These are phyloP conservation scores for Lipomyces mesembrius DNA, from an alignment of 805 yeast genomes.

Conservation along the genomic window DNA sequence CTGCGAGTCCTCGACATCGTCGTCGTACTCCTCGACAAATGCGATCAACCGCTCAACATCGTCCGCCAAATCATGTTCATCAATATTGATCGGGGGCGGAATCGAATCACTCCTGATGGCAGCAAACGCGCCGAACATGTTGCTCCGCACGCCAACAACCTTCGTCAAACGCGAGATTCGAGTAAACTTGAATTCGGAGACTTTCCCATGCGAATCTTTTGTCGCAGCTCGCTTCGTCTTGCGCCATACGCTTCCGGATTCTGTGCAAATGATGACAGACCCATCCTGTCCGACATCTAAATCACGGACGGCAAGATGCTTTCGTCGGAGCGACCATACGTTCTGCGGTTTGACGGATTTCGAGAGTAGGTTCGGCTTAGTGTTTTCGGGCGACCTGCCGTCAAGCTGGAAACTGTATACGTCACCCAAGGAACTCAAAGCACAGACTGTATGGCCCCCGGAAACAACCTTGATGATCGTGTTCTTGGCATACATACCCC, in stretches of 20 bases:
- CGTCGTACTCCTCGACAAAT: slow-evolving; percentile 25
- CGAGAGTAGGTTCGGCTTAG: slow-evolving; percentile 24
- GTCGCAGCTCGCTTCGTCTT: slow-evolving; percentile 21
- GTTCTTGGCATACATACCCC: slow-evolving; percentile 24
- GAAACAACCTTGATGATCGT: slow-evolving; percentile 30
- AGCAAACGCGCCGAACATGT: slow-evolving; percentile 67
- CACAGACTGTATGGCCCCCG: slow-evolving; percentile 37
- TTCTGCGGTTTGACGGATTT: slow-evolving; percentile 32
- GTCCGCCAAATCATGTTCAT: slow-evolving; percentile 52
- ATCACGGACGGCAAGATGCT: slow-evolving; percentile 63
- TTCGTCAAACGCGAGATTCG: slow-evolving; percentile 60
- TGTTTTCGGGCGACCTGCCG: slow-evolving; percentile 15
- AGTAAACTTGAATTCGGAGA: slow-evolving; percentile 53
- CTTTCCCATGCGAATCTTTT: slow-evolving; percentile 31
- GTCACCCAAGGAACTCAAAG: slow-evolving; percentile 38
- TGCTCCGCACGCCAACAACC: slow-evolving; percentile 67
- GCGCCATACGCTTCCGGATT: slow-evolving; percentile 67
- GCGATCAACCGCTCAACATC: slow-evolving; percentile 57
- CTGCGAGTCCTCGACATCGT: slow-evolving; percentile 20
- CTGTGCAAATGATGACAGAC: slow-evolving; percentile 66
- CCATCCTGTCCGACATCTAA: slow-evolving; percentile 73
- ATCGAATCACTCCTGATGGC: slow-evolving; percentile 68
- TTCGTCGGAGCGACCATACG: slow-evolving; percentile 47
- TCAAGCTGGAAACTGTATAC: slow-evolving; percentile 33
- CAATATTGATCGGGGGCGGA: slow-evolving; percentile 59